Evolutionary conservation across 192 early-diverging fungal species (phyloP).

Genomic region (Backusella parvicylindrica): DNA sequence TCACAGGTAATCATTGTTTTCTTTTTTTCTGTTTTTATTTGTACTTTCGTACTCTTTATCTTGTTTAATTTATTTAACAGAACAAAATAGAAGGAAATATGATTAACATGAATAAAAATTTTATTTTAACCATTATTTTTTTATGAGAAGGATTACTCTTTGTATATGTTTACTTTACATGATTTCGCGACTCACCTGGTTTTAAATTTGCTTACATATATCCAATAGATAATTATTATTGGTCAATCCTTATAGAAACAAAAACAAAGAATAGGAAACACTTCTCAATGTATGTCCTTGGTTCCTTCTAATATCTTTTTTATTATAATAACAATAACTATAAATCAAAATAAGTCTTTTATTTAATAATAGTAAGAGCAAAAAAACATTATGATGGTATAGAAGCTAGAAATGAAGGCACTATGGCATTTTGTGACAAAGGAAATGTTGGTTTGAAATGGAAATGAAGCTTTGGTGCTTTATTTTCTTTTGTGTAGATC

Average conservation of each 20-base stretch:
- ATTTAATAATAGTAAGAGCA: too few species aligned
- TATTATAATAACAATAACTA: too few species aligned
- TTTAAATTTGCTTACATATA: neutral
- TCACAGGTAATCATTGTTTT: neutral
- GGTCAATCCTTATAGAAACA: neutral
- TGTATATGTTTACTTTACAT: neutral
- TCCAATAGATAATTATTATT: neutral
- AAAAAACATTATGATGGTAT: too few species aligned
- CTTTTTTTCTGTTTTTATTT: neutral
- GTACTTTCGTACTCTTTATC: neutral
- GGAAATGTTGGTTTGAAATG: too few species aligned
- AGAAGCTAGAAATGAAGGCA: too few species aligned
- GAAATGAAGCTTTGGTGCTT: too few species aligned
- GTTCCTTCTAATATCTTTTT: too few species aligned
- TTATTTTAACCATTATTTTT: neutral
- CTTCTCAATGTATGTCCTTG: too few species aligned
- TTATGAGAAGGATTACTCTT: neutral
- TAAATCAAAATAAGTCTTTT: too few species aligned
- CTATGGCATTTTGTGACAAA: too few species aligned
- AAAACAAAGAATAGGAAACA: neutral
- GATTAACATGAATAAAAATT: neutral
- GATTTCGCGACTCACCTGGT: neutral
- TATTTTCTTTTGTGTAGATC: too few species aligned
- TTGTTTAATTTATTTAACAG: neutral
- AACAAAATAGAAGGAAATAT: neutral